A percentile compares a stretch with the other conserved stretches of the same genome.
Conservation (phyloP, 768 basidiomycete species). For the Lactifluus piperatus region DNA sequence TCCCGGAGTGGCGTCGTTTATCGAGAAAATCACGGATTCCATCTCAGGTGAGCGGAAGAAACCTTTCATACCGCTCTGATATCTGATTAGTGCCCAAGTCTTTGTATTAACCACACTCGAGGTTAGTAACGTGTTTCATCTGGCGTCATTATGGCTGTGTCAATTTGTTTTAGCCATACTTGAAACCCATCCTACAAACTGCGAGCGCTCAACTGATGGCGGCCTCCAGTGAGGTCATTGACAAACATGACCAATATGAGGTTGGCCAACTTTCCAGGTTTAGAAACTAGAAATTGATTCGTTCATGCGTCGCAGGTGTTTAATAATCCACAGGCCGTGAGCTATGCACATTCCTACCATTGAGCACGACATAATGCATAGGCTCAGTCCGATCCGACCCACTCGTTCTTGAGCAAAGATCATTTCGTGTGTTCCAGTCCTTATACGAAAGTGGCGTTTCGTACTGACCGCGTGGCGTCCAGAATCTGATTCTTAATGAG, state of each 20-base stretch:
- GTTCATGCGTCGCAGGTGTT: slow-evolving; percentile 40
- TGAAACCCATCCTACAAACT: slow-evolving; percentile 68
- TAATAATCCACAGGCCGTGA: slow-evolving; percentile 69
- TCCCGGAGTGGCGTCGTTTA: slow-evolving; percentile 62
- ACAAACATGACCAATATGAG: slow-evolving; percentile 76
- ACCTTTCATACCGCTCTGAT: not conserved
- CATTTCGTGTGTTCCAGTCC: slow-evolving; percentile 58
- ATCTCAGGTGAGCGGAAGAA: slow-evolving; percentile 40
- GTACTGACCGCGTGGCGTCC: not conserved
- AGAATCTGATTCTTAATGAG: slow-evolving; percentile 78
- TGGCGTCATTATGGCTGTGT: not conserved
- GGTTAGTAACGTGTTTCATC: slow-evolving; percentile 29
- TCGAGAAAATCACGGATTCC: slow-evolving; percentile 73
- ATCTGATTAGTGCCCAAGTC: slow-evolving; percentile 30
- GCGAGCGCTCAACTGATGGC: slow-evolving; percentile 54
- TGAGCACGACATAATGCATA: not conserved
- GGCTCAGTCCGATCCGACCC: slow-evolving; percentile 71
- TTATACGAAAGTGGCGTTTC: slow-evolving; percentile 9
- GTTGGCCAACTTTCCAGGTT: slow-evolving; percentile 25
- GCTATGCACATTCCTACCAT: slow-evolving; percentile 28
- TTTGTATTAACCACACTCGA: slow-evolving; percentile 83
- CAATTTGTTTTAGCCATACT: slow-evolving; percentile 48
- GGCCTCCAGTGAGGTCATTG: slow-evolving; percentile 70
- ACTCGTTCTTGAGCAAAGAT: slow-evolving; percentile 84
- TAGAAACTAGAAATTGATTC: not conserved